Conservation (phyloP, 78 protist species). For the Planoprotostelium fungivorum region DNA sequence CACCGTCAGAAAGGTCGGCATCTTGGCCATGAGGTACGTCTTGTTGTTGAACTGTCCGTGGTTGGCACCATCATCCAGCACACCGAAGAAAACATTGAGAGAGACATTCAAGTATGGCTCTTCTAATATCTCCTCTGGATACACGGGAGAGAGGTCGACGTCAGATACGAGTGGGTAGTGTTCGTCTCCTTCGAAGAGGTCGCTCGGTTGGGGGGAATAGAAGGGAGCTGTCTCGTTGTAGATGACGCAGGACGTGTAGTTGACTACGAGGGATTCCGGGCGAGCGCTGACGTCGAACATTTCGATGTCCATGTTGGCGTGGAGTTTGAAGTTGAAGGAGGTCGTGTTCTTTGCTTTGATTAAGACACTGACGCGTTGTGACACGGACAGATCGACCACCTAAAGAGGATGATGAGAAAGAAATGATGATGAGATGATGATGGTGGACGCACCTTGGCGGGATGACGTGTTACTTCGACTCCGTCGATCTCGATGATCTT, state of each 20-base stretch:
- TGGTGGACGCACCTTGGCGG: not conserved
- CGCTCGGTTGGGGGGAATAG: not conserved
- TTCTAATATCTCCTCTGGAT: not conserved
- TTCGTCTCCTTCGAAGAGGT: not conserved
- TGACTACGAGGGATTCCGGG: not conserved
- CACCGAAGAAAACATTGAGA: not conserved
- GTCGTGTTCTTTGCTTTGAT: not conserved
- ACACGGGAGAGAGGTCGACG: not conserved
- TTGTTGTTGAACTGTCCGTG: not conserved
- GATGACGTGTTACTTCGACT: not conserved
- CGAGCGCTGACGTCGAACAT: not conserved
- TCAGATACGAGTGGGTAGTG: not conserved
- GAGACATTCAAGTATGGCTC: not conserved
- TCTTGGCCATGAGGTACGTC: not conserved
- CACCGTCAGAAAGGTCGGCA: not conserved
- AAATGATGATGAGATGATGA: too few species aligned
- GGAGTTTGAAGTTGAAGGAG: not conserved
- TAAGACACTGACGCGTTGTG: not conserved
- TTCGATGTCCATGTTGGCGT: not conserved
- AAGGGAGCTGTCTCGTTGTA: not conserved
- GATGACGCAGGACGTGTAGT: not conserved
- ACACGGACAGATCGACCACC: not conserved
- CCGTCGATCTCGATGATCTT: not conserved
- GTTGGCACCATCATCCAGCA: not conserved
- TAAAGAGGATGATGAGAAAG: not conserved